Percentiles rank a stretch among this genome's conserved stretches.
These are phyloP conservation scores for Penicillium sp. DNA, from an alignment of 2,329 filamentous ascomycete species.

Conservation along the genomic window DNA sequence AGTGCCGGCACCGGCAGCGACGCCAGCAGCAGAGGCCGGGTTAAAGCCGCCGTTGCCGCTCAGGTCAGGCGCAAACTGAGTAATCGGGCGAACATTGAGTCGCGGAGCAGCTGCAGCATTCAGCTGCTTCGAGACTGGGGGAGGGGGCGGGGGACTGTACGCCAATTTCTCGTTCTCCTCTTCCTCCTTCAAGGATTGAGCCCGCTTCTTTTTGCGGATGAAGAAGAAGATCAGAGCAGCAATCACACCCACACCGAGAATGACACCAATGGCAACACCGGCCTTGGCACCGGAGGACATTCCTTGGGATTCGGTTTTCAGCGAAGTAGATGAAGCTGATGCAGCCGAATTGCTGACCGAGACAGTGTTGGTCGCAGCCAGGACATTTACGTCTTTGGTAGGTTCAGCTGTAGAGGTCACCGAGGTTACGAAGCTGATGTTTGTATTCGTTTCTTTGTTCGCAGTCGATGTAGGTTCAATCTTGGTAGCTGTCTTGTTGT, in stretches of 20 bases:
- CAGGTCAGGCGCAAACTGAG: constrained; percentile 74
- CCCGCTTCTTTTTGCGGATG: constrained; percentile 68
- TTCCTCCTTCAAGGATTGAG: constrained; percentile 45
- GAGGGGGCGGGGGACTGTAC: constrained; percentile 32
- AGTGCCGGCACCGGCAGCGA: constrained; percentile 23
- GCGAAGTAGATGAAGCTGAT: constrained; percentile 25
- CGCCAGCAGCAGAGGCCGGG: constrained; percentile 13
- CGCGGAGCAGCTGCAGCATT: constrained; percentile 63
- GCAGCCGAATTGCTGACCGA: constrained; percentile 22
- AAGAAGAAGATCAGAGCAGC: constrained; percentile 69
- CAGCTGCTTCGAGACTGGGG: constrained; percentile 36
- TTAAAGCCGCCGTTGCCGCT: constrained; percentile 24
- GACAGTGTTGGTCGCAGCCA: constrained; percentile 17
- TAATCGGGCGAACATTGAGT: constrained; percentile 79
- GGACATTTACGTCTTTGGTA: constrained; percentile 10
- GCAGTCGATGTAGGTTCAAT: constrained; percentile 7
- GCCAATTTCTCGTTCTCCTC: constrained; percentile 63
- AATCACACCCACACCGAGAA: constrained; percentile 66
- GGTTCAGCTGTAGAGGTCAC: constrained; percentile 17
- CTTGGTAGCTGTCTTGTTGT: neutral
- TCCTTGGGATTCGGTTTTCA: constrained; percentile 30
- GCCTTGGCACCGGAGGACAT: constrained; percentile 61
- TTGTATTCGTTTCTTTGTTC: neutral
- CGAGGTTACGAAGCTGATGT: constrained; percentile 20
- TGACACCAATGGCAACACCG: constrained; percentile 78